phyloP scores from a whole-genome alignment of 2,329 filamentous ascomycete species.

The Alternaria incomplexa region DNA sequence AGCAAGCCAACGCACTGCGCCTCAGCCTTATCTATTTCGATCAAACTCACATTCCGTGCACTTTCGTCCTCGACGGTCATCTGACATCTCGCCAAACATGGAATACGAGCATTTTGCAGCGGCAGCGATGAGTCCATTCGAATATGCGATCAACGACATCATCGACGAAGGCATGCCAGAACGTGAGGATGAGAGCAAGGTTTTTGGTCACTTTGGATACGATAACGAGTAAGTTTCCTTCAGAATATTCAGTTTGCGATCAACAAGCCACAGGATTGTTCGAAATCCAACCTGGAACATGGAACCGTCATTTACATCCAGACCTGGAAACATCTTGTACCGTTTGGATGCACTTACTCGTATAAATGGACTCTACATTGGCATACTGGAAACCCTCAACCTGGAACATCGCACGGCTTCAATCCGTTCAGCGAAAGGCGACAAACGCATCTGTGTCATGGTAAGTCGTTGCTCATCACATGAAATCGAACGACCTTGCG shows the following conservation, averaged over 20 bases:
- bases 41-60: background rate
- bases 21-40: background rate
- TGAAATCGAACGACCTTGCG: background rate
- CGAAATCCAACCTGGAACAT: background rate
- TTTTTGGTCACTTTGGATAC: background rate
- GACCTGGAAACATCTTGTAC: background rate
- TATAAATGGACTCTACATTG: background rate
- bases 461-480: background rate
- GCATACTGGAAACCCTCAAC: background rate
- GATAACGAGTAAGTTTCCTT: constrained; percentile 14
- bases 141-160: background rate
- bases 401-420: background rate
- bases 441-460: background rate
- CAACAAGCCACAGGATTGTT: constrained; percentile 1
- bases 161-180: background rate
- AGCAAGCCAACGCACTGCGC: background rate
- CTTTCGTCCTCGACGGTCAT: background rate
- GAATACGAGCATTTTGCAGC: background rate
- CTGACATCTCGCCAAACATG: background rate
- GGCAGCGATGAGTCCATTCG: background rate
- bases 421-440: background rate
- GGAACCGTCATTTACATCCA: background rate
- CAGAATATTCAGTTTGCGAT: constrained; percentile 1
- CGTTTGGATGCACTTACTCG: background rate
- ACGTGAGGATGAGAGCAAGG: background rate